Evolutionary conservation across 345 rosid genomes (phyloP).

Genomic region (Citropsis articulata): DNA sequence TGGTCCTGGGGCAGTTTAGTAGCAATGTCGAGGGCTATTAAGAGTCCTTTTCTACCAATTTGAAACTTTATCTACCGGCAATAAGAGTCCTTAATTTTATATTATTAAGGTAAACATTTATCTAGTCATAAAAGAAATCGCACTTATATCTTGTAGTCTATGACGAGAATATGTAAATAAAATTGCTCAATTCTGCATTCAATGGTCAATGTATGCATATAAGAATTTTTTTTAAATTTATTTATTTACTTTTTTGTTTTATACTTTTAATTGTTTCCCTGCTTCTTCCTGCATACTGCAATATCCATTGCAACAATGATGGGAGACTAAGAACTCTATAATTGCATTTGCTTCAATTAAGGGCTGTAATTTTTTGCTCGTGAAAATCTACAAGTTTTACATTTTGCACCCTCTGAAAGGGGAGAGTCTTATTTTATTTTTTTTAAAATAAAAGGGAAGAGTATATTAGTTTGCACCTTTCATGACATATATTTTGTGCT

Average conservation of each 20-base stretch:
- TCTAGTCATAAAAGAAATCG: neutral
- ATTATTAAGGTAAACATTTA: neutral
- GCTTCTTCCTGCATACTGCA: neutral
- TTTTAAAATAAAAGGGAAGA: neutral
- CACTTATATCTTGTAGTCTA: neutral
- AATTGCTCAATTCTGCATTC: neutral
- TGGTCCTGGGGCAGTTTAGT: neutral
- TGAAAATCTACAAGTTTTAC: neutral
- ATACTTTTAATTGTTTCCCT: neutral
- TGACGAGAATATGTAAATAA: neutral
- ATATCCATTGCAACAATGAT: neutral
- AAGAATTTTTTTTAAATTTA: neutral
- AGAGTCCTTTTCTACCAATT: neutral
- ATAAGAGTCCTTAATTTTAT: neutral
- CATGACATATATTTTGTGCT: neutral
- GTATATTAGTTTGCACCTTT: neutral
- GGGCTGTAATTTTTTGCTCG: neutral
- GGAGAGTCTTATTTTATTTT: too few relatives aligned
- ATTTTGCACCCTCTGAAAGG: neutral
- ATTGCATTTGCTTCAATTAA: neutral
- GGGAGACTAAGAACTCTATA: neutral
- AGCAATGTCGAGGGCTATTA: neutral
- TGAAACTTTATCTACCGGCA: neutral
- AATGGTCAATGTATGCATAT: neutral
- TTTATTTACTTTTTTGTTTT: neutral